A percentile compares a stretch with the other conserved stretches of the same genome.
phyloP scores from a whole-genome alignment of 805 yeast species.

The Hanseniaspora hatyaiensis region DNA sequence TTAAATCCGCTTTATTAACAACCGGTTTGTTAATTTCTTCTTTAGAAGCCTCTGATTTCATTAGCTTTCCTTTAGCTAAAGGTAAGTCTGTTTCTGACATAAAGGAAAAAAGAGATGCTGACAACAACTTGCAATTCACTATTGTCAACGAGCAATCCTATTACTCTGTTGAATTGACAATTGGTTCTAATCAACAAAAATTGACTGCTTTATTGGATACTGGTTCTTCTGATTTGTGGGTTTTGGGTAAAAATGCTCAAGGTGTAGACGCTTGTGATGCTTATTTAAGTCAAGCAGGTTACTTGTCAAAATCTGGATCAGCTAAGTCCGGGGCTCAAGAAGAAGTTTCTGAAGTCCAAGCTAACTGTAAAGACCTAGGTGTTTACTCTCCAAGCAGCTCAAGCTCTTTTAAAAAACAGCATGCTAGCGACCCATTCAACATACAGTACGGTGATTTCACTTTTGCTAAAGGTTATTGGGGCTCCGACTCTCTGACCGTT shows the following conservation, averaged over 20 bases:
- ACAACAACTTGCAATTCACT: slow-evolving; percentile 14
- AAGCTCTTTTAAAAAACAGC: not conserved
- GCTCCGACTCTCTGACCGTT: slow-evolving; percentile 45
- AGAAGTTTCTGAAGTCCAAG: slow-evolving; percentile 1
- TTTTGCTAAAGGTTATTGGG: slow-evolving; percentile 36
- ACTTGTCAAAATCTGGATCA: not conserved
- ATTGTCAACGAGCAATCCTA: slow-evolving; percentile 32
- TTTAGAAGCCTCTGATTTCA: slow-evolving; percentile 1
- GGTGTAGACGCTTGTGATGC: slow-evolving; percentile 4
- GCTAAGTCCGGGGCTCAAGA: not conserved
- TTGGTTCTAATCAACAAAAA: slow-evolving; percentile 46
- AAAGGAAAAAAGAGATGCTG: not conserved
- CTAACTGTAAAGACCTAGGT: slow-evolving; percentile 1
- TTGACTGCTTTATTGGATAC: slow-evolving; percentile 54
- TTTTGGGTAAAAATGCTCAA: slow-evolving; percentile 25
- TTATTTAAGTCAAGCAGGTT: not conserved
- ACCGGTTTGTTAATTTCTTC: slow-evolving; percentile 2
- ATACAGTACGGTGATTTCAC: slow-evolving; percentile 46
- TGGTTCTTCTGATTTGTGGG: slow-evolving; percentile 67
- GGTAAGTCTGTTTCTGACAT: not conserved
- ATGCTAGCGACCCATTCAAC: slow-evolving; percentile 24
- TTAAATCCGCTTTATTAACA: not conserved
- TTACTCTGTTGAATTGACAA: slow-evolving; percentile 31
- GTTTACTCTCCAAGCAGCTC: slow-evolving; percentile 1
- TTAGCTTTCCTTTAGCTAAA: slow-evolving; percentile 2